Evolutionary conservation across 2,329 filamentous ascomycete species (phyloP).

Genomic region (Verticillium zaregamsianum): DNA sequence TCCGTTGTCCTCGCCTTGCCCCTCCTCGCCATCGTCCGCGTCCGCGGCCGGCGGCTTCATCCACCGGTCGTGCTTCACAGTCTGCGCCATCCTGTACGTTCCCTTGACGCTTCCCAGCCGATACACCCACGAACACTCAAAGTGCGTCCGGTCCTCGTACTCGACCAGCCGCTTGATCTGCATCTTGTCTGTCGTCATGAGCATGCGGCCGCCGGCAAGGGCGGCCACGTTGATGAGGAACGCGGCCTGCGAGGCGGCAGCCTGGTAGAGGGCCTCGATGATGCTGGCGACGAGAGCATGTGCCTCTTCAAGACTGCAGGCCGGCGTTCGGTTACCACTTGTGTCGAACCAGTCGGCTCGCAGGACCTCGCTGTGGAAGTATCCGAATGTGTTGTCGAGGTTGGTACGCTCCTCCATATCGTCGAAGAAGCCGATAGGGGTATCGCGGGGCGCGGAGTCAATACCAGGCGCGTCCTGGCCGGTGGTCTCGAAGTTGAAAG

Average conservation of each 20-base stretch:
- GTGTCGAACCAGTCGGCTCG: slow-evolving; percentile 48
- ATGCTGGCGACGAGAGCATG: slow-evolving; percentile 48
- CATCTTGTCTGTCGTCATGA: slow-evolving; percentile 39
- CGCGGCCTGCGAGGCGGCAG: slow-evolving; percentile 45
- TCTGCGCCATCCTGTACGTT: slow-evolving; percentile 48
- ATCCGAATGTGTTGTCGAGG: slow-evolving; percentile 50
- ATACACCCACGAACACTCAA: slow-evolving; percentile 52
- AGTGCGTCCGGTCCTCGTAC: slow-evolving; percentile 36
- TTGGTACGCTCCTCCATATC: slow-evolving; percentile 46
- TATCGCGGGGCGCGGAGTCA: not conserved
- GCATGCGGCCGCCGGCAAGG: slow-evolving; percentile 47
- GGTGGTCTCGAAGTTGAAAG: not conserved
- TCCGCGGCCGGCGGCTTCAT: slow-evolving; percentile 24
- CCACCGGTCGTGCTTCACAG: slow-evolving; percentile 39
- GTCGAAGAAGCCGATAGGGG: slow-evolving; percentile 17
- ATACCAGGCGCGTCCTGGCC: not conserved
- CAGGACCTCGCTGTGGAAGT: slow-evolving; percentile 47
- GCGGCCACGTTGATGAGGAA: slow-evolving; percentile 58
- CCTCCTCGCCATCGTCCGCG: slow-evolving; percentile 10
- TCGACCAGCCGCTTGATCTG: slow-evolving; percentile 40
- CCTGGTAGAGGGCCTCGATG: slow-evolving; percentile 48
- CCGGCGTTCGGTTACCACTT: slow-evolving; percentile 34
- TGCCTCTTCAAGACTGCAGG: slow-evolving; percentile 48
- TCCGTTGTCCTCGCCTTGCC: slow-evolving; percentile 11
- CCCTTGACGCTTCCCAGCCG: slow-evolving; percentile 49